These are phyloP conservation scores for Septoria petroselini DNA, from an alignment of 2,329 filamentous ascomycete species.

Conservation along the genomic window DNA sequence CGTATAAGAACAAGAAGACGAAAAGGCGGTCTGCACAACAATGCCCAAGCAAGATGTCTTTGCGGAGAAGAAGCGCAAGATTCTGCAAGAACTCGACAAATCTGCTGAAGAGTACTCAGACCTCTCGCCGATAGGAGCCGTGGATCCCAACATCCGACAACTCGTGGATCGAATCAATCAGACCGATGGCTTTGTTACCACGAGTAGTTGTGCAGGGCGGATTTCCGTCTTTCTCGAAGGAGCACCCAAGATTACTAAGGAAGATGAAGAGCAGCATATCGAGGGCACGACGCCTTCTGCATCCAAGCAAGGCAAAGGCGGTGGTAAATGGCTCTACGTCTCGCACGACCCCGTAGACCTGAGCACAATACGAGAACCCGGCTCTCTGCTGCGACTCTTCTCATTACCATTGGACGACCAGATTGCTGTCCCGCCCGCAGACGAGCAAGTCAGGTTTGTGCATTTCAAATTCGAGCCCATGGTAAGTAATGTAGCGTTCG, in stretches of 20 bases:
- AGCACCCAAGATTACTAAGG: constrained; percentile 44
- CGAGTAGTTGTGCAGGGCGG: constrained; percentile 86
- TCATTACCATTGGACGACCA: constrained; percentile 14
- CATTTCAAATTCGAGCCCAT: constrained; percentile 95
- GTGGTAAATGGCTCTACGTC: constrained; percentile 81
- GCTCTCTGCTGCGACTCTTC: constrained; percentile 23
- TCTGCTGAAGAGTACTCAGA: constrained; percentile 73
- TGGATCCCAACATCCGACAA: constrained; percentile 74
- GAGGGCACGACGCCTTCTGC: constrained; percentile 52
- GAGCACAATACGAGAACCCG: constrained; percentile 14
- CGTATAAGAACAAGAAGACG: too few relatives aligned
- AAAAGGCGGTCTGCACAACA: neutral
- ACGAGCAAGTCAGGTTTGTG: constrained; percentile 47
- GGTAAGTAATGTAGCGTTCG: constrained; percentile 55
- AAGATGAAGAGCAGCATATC: constrained; percentile 5
- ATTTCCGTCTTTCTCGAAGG: constrained; percentile 88
- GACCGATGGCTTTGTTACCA: constrained; percentile 75
- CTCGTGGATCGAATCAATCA: constrained; percentile 77
- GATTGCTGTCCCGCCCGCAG: constrained; percentile 1
- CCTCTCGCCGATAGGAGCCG: constrained; percentile 80
- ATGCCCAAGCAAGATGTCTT: constrained; percentile 13
- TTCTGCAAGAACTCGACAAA: constrained; percentile 66
- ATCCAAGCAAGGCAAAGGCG: constrained; percentile 65
- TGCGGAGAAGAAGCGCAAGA: constrained; percentile 62
- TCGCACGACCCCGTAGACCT: constrained; percentile 68